Conservation (phyloP, 768 basidiomycete genomes). For the Tubosaeta sp. region DNA sequence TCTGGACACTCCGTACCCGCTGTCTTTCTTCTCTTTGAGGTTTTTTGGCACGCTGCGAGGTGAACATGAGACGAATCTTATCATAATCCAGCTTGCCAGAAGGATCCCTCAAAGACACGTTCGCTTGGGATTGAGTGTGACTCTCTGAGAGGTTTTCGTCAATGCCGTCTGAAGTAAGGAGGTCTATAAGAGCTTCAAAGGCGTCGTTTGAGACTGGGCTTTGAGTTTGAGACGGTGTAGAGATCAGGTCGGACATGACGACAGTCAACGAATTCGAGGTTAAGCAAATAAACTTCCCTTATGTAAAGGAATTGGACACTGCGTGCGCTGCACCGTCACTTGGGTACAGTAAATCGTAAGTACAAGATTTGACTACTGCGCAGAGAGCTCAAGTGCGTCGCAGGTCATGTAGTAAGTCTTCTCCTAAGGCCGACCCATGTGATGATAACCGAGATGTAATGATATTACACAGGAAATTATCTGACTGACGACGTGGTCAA, state of each 20-base stretch:
- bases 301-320: too few relatives aligned
- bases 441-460: too few relatives aligned
- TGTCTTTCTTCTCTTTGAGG: not conserved
- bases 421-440: too few relatives aligned
- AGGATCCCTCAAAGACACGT: conserved; percentile 18
- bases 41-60: conserved; percentile 9
- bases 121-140: conserved; percentile 1
- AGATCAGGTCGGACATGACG: conserved; percentile 22
- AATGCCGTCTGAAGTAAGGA: conserved; percentile 27
- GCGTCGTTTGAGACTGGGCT: conserved; percentile 16
- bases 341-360: not conserved
- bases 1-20: not conserved
- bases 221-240: conserved; percentile 20
- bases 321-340: too few relatives aligned
- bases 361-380: not conserved
- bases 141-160: conserved; percentile 7
- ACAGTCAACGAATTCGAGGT: not conserved
- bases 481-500: not conserved
- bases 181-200: conserved; percentile 28
- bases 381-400: not conserved
- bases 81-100: conserved; percentile 31
- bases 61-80: conserved; percentile 29
- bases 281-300: too few relatives aligned
- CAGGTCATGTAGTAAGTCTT: not conserved
- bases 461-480: too few relatives aligned